Evolutionary conservation across 2,329 filamentous ascomycete species (phyloP).

Genomic region (Diplodia corticola): DNA sequence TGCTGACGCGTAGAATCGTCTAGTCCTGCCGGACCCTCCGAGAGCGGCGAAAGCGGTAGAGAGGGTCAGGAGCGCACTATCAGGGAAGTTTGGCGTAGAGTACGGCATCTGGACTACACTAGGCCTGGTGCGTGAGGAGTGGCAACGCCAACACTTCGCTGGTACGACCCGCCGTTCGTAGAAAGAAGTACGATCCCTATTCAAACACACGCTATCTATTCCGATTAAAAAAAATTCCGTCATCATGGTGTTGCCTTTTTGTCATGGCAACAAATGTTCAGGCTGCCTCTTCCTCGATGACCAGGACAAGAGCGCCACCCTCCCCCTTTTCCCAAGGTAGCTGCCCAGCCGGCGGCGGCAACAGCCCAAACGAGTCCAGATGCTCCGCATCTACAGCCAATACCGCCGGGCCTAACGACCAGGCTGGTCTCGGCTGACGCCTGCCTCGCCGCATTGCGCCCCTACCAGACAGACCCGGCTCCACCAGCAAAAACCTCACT

Average conservation of each 20-base stretch:
- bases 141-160: constrained; percentile 34
- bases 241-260: background rate
- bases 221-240: background rate
- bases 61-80: constrained; percentile 70
- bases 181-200: background rate
- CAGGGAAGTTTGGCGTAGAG: constrained; percentile 71
- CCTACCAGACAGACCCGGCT: background rate
- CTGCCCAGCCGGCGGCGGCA: background rate
- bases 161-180: background rate
- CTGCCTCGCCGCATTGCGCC: constrained; percentile 6
- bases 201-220: background rate
- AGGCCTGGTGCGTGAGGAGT: constrained; percentile 58
- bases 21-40: constrained; percentile 64
- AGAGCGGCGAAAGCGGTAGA: constrained; percentile 59
- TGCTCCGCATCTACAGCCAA: background rate
- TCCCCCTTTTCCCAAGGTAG: background rate
- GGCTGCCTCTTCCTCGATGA: background rate
- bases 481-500: background rate
- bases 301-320: background rate
- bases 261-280: background rate
- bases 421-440: background rate
- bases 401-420: background rate
- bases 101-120: constrained; percentile 64
- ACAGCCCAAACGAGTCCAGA: background rate
- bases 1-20: background rate